phyloP scores from a whole-genome alignment of 164 flowering plant species.

The Stephania yunnanensis region DNA sequence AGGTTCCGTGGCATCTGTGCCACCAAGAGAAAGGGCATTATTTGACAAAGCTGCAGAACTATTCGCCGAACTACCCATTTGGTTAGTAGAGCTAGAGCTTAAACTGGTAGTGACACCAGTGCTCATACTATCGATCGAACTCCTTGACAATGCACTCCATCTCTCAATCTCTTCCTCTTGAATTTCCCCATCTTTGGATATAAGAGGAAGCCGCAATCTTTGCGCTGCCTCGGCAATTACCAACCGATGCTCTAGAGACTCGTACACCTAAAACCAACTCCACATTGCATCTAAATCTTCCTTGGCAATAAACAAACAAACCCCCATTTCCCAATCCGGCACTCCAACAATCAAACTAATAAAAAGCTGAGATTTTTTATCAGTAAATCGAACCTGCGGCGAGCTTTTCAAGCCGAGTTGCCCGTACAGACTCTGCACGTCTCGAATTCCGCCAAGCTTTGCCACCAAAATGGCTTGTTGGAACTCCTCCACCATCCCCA shows the following conservation, averaged over 20 bases:
- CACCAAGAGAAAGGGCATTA: constrained; percentile 22
- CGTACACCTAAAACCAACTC: constrained; percentile 55
- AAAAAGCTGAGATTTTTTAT: not conserved
- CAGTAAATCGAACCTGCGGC: constrained; percentile 49
- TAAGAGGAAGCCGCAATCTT: constrained; percentile 82
- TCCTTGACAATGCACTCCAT: constrained; percentile 71
- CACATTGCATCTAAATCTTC: not conserved
- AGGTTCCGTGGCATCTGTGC: constrained; percentile 50
- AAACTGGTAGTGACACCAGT: constrained; percentile 62
- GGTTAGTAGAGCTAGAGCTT: constrained; percentile 58
- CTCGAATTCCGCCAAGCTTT: constrained; percentile 61
- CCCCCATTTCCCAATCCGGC: not conserved
- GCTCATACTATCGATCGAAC: constrained; percentile 84
- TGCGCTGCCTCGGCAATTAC: constrained; percentile 94
- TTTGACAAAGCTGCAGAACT: constrained; percentile 31
- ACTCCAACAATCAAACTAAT: not conserved
- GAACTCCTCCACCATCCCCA: constrained; percentile 86
- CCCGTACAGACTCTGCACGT: constrained; percentile 48
- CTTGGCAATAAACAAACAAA: not conserved
- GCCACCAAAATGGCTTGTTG: constrained; percentile 68
- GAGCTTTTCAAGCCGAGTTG: constrained; percentile 69
- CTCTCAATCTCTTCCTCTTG: constrained; percentile 95
- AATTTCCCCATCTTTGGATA: constrained; percentile 90
- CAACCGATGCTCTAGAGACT: constrained; percentile 71
- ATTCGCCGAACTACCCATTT: constrained; percentile 38